Percentiles rank a stretch among this genome's conserved stretches.
These are phyloP conservation scores for Cryptomeria japonica DNA, from an alignment of 75 land plant species.

Conservation along the genomic window DNA sequence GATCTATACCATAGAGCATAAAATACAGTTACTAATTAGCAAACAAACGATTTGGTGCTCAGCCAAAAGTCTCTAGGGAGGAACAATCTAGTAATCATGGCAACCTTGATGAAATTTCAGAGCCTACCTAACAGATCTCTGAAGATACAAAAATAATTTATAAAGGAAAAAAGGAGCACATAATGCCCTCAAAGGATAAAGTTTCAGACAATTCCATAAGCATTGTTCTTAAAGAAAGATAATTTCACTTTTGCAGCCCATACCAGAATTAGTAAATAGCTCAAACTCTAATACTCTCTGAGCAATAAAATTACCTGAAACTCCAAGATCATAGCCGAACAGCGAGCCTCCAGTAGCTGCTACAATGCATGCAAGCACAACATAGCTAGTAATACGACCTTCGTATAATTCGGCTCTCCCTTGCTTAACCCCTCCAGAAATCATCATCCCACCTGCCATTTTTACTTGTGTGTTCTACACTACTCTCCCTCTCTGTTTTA, in stretches of 20 bases:
- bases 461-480: constrained; percentile 1
- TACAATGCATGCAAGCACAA: constrained; percentile 57
- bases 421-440: constrained; percentile 7
- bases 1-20: neutral
- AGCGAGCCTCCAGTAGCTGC: constrained; percentile 72
- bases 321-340: constrained; percentile 80
- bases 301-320: constrained; percentile 41
- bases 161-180: neutral
- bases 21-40: neutral
- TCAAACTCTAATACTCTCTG: neutral
- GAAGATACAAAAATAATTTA: neutral
- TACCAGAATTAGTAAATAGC: too few relatives aligned
- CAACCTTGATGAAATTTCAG: neutral
- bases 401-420: constrained; percentile 55
- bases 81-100: neutral
- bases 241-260: neutral
- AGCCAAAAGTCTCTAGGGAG: neutral
- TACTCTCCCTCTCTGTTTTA: neutral
- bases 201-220: neutral
- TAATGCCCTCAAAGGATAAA: neutral
- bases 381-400: constrained; percentile 54
- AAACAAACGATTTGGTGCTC: too few relatives aligned
- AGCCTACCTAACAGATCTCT: neutral
- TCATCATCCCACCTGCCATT: constrained; percentile 51
- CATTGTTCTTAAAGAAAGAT: neutral